Evolutionary conservation across 1,284 basidiomycete species (phyloP).

Genomic region (Pyrrhoderma lamaoense): DNA sequence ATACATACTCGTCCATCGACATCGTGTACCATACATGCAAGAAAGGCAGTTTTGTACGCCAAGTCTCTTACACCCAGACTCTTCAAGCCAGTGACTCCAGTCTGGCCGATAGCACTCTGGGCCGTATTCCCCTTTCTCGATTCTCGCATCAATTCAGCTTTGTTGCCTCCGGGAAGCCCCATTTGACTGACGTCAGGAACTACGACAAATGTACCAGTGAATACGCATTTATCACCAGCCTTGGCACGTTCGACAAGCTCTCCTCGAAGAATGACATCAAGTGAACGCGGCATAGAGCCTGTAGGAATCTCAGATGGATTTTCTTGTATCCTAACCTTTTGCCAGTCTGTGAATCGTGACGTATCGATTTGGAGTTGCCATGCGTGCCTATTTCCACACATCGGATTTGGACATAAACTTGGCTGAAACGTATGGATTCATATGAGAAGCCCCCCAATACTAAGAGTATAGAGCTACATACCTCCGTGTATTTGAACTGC

Average conservation of each 20-base stretch:
- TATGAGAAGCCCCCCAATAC: conserved; percentile 3
- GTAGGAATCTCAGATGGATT: conserved; percentile 99
- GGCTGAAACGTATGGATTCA: conserved; percentile 49
- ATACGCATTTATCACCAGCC: conserved; percentile 97
- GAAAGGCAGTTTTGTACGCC: conserved; percentile 97
- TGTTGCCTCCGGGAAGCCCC: conserved; percentile 90
- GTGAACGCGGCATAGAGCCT: conserved; percentile 93
- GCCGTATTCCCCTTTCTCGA: conserved; percentile 58
- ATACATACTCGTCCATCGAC: conserved; percentile 73
- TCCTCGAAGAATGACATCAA: conserved; percentile 93
- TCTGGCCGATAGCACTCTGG: conserved; percentile 64
- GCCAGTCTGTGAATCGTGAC: conserved; percentile 98
- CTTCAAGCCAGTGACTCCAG: conserved; percentile 92
- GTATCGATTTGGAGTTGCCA: conserved; percentile 97
- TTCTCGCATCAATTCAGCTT: conserved; percentile 86
- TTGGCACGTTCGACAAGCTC: conserved; percentile 98
- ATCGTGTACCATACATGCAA: conserved; percentile 96
- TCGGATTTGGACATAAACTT: conserved; percentile 86
- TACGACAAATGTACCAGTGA: conserved; percentile 97
- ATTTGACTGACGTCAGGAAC: conserved; percentile 98
- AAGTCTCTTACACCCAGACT: conserved; percentile 91
- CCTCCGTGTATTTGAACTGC: conserved; percentile 99
- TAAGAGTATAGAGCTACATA: conserved; percentile 27
- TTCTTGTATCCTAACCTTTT: conserved; percentile 98
- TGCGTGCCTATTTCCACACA: conserved; percentile 82